Percentiles rank a stretch among this genome's conserved stretches.
Evolutionary conservation across 768 basidiomycete genomes (phyloP).

Genomic region (Phlegmacium glaucopus): DNA sequence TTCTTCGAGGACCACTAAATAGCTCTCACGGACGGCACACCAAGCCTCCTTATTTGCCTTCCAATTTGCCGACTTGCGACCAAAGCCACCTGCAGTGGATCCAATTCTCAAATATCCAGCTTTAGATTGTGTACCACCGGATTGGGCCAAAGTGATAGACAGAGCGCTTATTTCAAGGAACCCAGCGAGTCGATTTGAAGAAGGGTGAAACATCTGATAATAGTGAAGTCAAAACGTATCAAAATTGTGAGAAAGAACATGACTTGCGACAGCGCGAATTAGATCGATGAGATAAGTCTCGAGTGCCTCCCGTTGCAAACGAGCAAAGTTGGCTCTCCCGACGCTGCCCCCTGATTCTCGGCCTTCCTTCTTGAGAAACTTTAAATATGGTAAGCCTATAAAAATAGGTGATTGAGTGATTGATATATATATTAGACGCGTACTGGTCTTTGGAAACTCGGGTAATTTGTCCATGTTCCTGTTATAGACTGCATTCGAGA

Average conservation of each 20-base stretch:
- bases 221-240: background rate
- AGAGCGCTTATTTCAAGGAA: slow-evolving; percentile 93
- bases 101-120: slow-evolving; percentile 77
- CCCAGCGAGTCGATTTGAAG: slow-evolving; percentile 81
- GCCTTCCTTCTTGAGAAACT: slow-evolving; percentile 70
- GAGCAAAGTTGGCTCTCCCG: slow-evolving; percentile 72
- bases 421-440: slow-evolving; percentile 9
- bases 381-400: slow-evolving; percentile 85
- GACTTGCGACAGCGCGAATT: slow-evolving; percentile 82
- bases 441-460: slow-evolving; percentile 86
- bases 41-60: slow-evolving; percentile 66
- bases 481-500: slow-evolving; percentile 73
- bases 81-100: slow-evolving; percentile 49
- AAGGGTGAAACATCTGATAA: slow-evolving; percentile 89
- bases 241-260: background rate
- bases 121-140: slow-evolving; percentile 88
- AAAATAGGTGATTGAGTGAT: slow-evolving; percentile 3
- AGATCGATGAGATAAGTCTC: slow-evolving; percentile 88
- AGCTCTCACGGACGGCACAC: slow-evolving; percentile 92
- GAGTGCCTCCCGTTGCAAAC: slow-evolving; percentile 74
- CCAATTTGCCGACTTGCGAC: slow-evolving; percentile 62
- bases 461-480: slow-evolving; percentile 76
- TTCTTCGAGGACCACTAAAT: slow-evolving; percentile 82
- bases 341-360: slow-evolving; percentile 47
- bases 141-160: slow-evolving; percentile 73